Evolutionary conservation across 306 rosid genomes (phyloP), one percentile per base, ranked within the genome.

Genomic region (Trifolium fragiferum): DNA sequence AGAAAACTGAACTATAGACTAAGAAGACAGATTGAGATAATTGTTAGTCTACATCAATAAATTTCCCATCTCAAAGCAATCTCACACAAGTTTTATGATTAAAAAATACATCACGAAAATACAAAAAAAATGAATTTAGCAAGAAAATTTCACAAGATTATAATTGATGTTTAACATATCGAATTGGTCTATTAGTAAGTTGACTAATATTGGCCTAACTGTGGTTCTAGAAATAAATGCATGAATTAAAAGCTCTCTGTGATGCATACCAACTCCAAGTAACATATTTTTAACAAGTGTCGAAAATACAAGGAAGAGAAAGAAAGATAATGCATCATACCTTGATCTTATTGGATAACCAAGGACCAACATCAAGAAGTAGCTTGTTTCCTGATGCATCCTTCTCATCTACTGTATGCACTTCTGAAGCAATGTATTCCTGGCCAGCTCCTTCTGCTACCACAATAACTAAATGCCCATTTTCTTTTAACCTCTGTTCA

Each of bases 391-490:
- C 97, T 0, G 98, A 93, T 66, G 98, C 97, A 83, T 93, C 97
- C 74, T 87, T 93, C 77, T 72, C 74, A 41, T 47, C 83, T 49
- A 47, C 75, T 4, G 83, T 73, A 9, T 66, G 76, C 83, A 77
- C 72, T 27, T 91, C 96, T 65, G 78, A 84, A 59, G 91, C 86
- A 83, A 89, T 65, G 81, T 84, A 86, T 40, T 91, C 96, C 82
- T 91, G 93, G 60, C 98, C 97, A 33, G 98, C 96, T 80, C 98
- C 98, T 87, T 91, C 98, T 58, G 98, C 98, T 82, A 94, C 60
- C 53, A 91, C 98, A 72, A 94, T 88, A 75, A 94, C 96, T 73
- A 94, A 69, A 79, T 94, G 98, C 50, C 98, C 96, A 86, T 87
- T 91, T 81, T 91, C 91, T 86, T 89, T 89, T 76, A 94, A 84